Conservation (phyloP, 768 basidiomycete species). For the Amanita molliuscula region DNA sequence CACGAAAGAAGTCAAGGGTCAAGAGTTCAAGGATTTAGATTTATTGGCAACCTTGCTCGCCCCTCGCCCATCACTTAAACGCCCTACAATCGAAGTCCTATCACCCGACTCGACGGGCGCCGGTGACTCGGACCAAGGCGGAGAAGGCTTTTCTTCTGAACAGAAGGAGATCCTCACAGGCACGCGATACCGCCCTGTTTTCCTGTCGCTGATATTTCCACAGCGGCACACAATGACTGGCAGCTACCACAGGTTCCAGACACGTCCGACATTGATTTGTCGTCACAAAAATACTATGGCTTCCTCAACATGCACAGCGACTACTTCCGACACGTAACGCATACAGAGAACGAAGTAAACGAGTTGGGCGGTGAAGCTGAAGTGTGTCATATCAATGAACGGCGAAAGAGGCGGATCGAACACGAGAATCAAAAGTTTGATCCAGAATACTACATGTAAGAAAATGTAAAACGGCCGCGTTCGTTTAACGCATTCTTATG, state of each 20-base stretch:
- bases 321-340: conserved; percentile 62
- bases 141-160: conserved; percentile 41
- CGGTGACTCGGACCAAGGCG: conserved; percentile 31
- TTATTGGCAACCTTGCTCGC: conserved; percentile 69
- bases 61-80: conserved; percentile 36
- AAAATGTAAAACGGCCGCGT: neutral
- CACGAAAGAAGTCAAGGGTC: conserved; percentile 56
- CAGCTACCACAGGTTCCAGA: conserved; percentile 56
- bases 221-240: conserved; percentile 78
- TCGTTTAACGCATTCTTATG: conserved; percentile 6
- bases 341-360: conserved; percentile 75
- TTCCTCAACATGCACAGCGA: conserved; percentile 69
- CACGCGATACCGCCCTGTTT: conserved; percentile 14
- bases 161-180: conserved; percentile 53
- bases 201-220: conserved; percentile 2
- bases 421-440: conserved; percentile 77
- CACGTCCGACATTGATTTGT: conserved; percentile 26
- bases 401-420: conserved; percentile 39
- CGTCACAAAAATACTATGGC: conserved; percentile 50
- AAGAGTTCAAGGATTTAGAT: conserved; percentile 70
- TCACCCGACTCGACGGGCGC: conserved; percentile 17
- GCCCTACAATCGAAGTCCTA: conserved; percentile 50
- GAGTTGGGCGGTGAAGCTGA: conserved; percentile 67
- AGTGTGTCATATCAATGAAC: conserved; percentile 35
- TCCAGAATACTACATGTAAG: conserved; percentile 77